Conservation (phyloP, 1,139 yeast genomes). For the Kodamaea sp. region DNA sequence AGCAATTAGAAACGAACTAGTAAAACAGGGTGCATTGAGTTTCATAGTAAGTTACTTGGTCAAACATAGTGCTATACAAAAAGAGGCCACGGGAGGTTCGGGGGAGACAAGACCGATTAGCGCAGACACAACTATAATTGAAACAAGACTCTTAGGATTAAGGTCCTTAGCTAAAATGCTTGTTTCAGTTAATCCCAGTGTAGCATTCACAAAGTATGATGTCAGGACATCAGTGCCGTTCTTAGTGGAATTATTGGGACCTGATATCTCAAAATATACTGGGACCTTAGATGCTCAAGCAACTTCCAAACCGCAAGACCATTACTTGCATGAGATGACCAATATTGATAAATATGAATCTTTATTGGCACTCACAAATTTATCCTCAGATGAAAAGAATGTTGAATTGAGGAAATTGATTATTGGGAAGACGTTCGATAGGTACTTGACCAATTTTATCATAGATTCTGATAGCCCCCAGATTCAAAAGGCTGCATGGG, state of each 20-base stretch:
- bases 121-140: conserved; percentile 15
- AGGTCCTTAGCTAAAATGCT: conserved; percentile 46
- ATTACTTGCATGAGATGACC: conserved; percentile 31
- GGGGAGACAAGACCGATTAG: conserved; percentile 25
- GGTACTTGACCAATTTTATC: conserved; percentile 37
- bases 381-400: conserved; percentile 32
- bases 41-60: conserved; percentile 40
- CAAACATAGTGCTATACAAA: conserved; percentile 28
- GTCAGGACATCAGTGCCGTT: conserved; percentile 47
- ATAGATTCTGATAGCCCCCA: conserved; percentile 36
- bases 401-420: conserved; percentile 32
- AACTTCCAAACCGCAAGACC: conserved; percentile 3
- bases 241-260: conserved; percentile 47
- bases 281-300: conserved; percentile 11
- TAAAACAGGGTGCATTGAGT: conserved; percentile 48
- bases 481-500: conserved; percentile 50
- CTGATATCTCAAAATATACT: conserved; percentile 26
- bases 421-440: conserved; percentile 34
- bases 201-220: conserved; percentile 44
- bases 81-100: conserved; percentile 4
- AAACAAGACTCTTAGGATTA: conserved; percentile 29
- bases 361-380: conserved; percentile 50
- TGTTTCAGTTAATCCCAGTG: conserved; percentile 41
- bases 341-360: conserved; percentile 44
- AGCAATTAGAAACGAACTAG: conserved; percentile 35